Percentiles rank a stretch among this genome's conserved stretches.
These are phyloP conservation scores for Pharus latifolius DNA, from an alignment of 176 grass and related monocot genomes.

Conservation along the genomic window DNA sequence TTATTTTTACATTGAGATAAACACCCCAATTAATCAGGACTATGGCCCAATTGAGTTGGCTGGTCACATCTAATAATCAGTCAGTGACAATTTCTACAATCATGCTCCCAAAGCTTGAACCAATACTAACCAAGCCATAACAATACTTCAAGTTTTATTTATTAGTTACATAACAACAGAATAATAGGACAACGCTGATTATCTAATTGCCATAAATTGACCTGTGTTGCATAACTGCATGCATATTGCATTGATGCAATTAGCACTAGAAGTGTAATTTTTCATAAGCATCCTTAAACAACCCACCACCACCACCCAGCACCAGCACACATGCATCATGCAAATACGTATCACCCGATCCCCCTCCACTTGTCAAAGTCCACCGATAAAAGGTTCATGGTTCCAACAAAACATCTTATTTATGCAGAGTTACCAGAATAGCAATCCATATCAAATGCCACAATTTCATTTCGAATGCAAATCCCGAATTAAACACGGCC, in stretches of 20 bases:
- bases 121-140: background rate
- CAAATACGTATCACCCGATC: background rate
- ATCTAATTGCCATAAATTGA: background rate
- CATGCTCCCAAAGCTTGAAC: background rate
- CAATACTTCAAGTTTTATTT: background rate
- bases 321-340: background rate
- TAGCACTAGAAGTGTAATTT: background rate
- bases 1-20: background rate
- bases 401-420: background rate
- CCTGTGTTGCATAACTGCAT: background rate
- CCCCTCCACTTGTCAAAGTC: background rate
- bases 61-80: background rate
- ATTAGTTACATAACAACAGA: background rate
- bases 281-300: background rate
- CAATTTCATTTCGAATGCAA: background rate
- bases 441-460: background rate
- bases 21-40: background rate
- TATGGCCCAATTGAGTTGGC: background rate
- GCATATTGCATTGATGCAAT: background rate
- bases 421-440: constrained; percentile 2
- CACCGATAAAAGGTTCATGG: background rate
- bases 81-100: background rate
- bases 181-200: background rate
- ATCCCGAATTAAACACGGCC: background rate
- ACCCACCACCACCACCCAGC: background rate